phyloP scores from a whole-genome alignment of 2,329 filamentous ascomycete species.

The Penicillium sp. region DNA sequence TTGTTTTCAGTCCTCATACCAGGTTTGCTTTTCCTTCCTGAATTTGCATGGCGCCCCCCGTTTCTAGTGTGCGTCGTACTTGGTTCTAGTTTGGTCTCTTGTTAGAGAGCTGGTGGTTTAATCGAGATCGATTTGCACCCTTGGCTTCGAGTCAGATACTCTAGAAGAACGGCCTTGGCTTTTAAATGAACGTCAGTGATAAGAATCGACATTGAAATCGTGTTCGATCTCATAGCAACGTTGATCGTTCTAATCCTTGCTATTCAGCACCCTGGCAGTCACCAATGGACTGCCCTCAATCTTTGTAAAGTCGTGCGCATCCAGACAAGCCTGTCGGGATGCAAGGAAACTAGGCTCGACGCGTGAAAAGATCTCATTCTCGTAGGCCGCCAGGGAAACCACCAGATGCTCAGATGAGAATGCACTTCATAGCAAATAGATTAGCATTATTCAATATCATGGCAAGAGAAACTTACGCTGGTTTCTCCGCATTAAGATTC shows the following conservation, averaged over 20 bases:
- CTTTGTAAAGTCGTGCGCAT: constrained; percentile 54
- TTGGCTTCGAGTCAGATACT: too few species aligned
- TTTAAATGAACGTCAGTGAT: too few species aligned
- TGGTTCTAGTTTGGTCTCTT: too few species aligned
- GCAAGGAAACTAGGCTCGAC: constrained; percentile 51
- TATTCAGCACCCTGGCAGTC: constrained; percentile 32
- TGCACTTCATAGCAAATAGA: constrained; percentile 7
- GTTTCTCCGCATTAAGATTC: constrained; percentile 13
- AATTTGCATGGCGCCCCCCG: too few species aligned
- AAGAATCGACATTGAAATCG: too few species aligned
- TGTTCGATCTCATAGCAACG: too few species aligned
- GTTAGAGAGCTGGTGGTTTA: too few species aligned
- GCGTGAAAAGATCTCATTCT: constrained; percentile 47
- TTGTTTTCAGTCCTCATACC: too few species aligned
- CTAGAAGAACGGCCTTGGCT: too few species aligned
- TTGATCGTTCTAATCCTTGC: not conserved
- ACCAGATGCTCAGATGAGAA: constrained; percentile 7
- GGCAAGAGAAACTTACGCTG: constrained; percentile 2
- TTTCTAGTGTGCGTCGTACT: too few species aligned
- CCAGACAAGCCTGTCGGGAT: constrained; percentile 55
- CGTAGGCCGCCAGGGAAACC: constrained; percentile 38
- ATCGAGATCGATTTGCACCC: too few species aligned
- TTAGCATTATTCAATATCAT: not conserved
- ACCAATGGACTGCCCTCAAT: constrained; percentile 45
- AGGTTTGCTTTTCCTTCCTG: too few species aligned